Percentiles rank a stretch among this genome's conserved stretches.
Evolutionary conservation across 345 rosid species (phyloP).

Genomic region (Kernera saxatilis): DNA sequence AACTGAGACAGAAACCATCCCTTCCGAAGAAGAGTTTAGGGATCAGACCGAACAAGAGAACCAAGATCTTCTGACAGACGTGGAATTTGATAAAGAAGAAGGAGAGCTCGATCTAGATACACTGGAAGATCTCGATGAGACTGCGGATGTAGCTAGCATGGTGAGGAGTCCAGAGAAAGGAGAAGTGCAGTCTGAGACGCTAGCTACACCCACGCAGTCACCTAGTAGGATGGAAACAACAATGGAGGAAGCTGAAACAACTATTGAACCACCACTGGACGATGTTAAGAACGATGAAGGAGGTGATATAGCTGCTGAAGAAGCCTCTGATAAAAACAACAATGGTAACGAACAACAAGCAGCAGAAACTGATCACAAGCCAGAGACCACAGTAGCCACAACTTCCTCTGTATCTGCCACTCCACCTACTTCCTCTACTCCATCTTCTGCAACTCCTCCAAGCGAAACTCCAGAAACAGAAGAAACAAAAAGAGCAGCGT

Average conservation of each 20-base stretch:
- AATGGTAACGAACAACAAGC: conserved; percentile 38
- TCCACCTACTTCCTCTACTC: conserved; percentile 10
- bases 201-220: conserved; percentile 49
- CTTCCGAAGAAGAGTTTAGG: conserved; percentile 41
- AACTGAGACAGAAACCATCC: conserved; percentile 34
- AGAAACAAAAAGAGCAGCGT: conserved; percentile 46
- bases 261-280: conserved; percentile 37
- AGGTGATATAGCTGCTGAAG: conserved; percentile 40
- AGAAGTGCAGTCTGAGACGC: conserved; percentile 46
- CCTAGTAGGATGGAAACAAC: conserved; percentile 52
- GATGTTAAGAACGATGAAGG: conserved; percentile 70
- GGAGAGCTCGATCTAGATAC: conserved; percentile 69
- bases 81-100: conserved; percentile 78
- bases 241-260: conserved; percentile 42
- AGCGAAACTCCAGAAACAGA: conserved; percentile 36
- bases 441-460: conserved; percentile 19
- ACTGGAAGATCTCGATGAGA: conserved; percentile 59
- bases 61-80: conserved; percentile 39
- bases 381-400: conserved; percentile 23
- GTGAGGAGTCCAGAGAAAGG: conserved; percentile 49
- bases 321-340: conserved; percentile 53
- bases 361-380: conserved; percentile 34
- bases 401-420: conserved; percentile 4
- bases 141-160: conserved; percentile 34
- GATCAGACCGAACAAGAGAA: conserved; percentile 50